These are phyloP conservation scores for Alternaria brassicae DNA, from an alignment of 2,329 filamentous ascomycete species.

Conservation along the genomic window DNA sequence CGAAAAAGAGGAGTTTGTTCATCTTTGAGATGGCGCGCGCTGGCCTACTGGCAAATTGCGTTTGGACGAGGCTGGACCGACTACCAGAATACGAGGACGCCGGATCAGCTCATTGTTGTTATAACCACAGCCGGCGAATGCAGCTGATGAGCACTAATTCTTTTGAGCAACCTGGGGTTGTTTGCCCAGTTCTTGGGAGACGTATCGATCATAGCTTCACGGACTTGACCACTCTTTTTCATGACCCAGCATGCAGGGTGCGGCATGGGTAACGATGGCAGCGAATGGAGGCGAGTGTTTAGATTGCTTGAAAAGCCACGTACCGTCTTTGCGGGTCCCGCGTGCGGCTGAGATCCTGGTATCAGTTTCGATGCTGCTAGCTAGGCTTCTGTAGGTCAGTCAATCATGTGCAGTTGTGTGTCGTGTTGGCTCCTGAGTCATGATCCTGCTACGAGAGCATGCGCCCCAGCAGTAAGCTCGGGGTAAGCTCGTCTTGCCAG, in stretches of 20 bases:
- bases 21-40: neutral
- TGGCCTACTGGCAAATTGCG: neutral
- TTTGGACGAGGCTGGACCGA: neutral
- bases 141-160: neutral
- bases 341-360: conserved; percentile 5
- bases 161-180: neutral
- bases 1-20: neutral
- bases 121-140: neutral
- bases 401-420: neutral
- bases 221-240: neutral
- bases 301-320: conserved; percentile 9
- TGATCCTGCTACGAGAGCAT: neutral
- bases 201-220: conserved; percentile 2
- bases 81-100: conserved; percentile 1
- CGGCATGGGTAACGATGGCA: neutral
- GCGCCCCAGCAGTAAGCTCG: neutral
- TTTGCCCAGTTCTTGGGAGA: conserved; percentile 3
- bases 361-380: neutral
- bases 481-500: neutral
- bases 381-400: neutral
- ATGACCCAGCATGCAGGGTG: conserved; percentile 1
- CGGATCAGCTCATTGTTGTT: conserved; percentile 4
- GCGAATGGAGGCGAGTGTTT: conserved; percentile 4
- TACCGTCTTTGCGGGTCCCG: neutral
- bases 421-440: neutral